Evolutionary conservation across 805 yeast species (phyloP), one percentile per base, ranked within the genome.

Genomic region (Priceomyces melissophilus): DNA sequence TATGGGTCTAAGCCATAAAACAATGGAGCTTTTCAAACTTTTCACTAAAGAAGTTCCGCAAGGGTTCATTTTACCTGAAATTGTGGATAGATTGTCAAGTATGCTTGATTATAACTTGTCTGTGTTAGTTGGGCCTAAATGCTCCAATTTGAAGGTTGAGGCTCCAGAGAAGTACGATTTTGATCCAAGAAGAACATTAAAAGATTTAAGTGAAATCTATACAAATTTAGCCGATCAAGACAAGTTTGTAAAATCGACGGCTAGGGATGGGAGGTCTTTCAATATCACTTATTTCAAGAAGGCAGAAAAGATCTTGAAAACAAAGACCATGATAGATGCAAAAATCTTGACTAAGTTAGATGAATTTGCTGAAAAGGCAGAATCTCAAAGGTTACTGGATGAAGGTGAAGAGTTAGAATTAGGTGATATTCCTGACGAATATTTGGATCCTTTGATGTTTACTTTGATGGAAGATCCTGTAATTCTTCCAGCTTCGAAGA

Each of bases 381-480:
- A 84, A 45, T 57, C 61, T 30, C 76, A 79, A 38, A 76, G 79
- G 54, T 52, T 70, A 25, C 68, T 67, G 10, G 91, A 85, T 45
- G 95, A 84, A 50, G 86, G 80, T 46, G 95, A 87, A 56, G 97
- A 91, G 48, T 56, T 79, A 47, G 96, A 88, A 57, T 72, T 87
- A 50, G 97, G 96, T 17, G 99, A 93, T 39, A 77, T 87, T 12
- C 99, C 99, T 0, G 99, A 93, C 58, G 98, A 93, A 60, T 93
- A 83, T 58, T 76, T 93, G 52, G 99, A 93, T 69, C 99, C 99
- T 10, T 76, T 93, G 53, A 91, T 93, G 98, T 93, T 74, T 61
- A 87, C 96, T 1, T 59, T 93, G 37, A 93, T 93, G 99, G 85
- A 82, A 51, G 95, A 93, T 59, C 99, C 99, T 0, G 99, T 93